phyloP scores from a whole-genome alignment of 306 rosid species.

The Albizia julibrissin region DNA sequence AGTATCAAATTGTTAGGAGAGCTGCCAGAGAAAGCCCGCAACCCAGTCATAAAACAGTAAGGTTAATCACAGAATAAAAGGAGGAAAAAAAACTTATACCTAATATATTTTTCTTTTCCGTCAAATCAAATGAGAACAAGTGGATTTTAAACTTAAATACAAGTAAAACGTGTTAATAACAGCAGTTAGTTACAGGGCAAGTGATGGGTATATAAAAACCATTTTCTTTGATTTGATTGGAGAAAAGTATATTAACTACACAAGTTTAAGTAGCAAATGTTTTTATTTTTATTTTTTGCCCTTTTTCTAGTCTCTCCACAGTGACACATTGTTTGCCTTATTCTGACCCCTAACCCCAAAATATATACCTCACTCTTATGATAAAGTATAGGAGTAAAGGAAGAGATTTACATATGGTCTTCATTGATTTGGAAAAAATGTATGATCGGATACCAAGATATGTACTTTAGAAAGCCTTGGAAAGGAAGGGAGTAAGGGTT shows the following conservation, averaged over 20 bases:
- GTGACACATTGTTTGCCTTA: background rate
- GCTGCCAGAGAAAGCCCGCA: background rate
- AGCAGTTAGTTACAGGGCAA: background rate
- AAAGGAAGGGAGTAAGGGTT: no score
- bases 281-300: background rate
- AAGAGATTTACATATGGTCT: no score
- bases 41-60: background rate
- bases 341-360: background rate
- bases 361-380: background rate
- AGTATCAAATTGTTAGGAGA: background rate
- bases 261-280: no score
- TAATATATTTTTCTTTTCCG: background rate
- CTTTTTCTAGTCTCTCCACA: background rate
- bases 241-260: no score
- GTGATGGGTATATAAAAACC: background rate
- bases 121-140: no score
- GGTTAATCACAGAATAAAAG: no score
- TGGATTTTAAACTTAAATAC: background rate
- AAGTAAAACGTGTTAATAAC: background rate
- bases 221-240: no score
- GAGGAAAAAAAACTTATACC: no score
- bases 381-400: no score
- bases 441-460: no score
- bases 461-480: no score
- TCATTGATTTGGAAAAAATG: no score